These are phyloP conservation scores for Posidonia australis DNA, from an alignment of 106 monocot species.

Conservation along the genomic window DNA sequence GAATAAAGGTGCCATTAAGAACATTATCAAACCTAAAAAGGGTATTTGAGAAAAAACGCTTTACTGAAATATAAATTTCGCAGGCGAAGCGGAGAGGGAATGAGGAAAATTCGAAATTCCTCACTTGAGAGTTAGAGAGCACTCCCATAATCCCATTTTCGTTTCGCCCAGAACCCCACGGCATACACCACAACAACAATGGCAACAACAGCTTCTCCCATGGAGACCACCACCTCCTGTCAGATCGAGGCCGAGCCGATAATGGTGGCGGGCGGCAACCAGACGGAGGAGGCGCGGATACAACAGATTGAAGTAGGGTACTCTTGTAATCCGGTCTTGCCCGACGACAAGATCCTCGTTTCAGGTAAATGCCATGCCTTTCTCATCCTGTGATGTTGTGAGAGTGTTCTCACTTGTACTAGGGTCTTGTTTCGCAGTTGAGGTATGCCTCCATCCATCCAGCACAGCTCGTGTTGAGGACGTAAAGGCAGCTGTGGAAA, in stretches of 20 bases:
- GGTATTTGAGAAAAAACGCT: no score
- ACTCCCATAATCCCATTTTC: no score
- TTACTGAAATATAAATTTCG: no score
- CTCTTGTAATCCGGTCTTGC: neutral
- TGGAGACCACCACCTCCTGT: conserved; percentile 9
- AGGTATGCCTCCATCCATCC: conserved; percentile 67
- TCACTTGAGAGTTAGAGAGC: no score
- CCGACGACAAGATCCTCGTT: conserved; percentile 39
- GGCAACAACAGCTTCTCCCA: no score
- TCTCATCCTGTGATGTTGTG: neutral
- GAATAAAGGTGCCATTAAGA: no score
- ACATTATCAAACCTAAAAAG: no score
- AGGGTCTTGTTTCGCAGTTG: conserved; percentile 42
- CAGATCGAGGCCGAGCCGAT: conserved; percentile 2
- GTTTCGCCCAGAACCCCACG: no score
- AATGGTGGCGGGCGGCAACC: neutral
- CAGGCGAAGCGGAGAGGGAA: no score
- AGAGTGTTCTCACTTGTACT: neutral
- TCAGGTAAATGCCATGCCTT: conserved; percentile 23
- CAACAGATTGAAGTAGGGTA: neutral
- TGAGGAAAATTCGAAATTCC: no score
- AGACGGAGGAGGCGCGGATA: neutral
- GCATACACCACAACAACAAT: no score
- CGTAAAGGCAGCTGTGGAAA: conserved; percentile 68
- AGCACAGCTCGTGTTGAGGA: conserved; percentile 75